These are phyloP conservation scores for Candida dajiaensis DNA, from an alignment of 805 yeast genomes.

Conservation along the genomic window DNA sequence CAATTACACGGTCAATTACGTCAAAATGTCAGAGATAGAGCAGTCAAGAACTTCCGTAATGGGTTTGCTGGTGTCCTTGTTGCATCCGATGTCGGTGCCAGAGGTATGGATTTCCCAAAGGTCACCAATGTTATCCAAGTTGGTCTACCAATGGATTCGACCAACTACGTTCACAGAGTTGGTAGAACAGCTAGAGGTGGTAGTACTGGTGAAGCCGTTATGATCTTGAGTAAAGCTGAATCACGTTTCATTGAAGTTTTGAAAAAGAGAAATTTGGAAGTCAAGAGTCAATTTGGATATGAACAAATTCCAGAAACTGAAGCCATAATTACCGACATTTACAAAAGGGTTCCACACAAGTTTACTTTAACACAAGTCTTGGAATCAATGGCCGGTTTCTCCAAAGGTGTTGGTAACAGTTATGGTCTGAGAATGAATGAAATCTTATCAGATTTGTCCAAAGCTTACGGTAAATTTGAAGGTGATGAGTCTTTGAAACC, in stretches of 20 bases:
- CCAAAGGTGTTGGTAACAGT: conserved; percentile 28
- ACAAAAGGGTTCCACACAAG: conserved; percentile 21
- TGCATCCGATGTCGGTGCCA: conserved; percentile 90
- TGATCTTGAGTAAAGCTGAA: conserved; percentile 55
- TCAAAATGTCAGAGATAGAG: conserved; percentile 60
- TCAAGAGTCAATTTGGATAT: conserved; percentile 38
- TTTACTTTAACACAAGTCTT: conserved; percentile 26
- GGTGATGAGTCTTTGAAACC: conserved; percentile 16
- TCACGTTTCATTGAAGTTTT: conserved; percentile 46
- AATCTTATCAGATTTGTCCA: conserved; percentile 28
- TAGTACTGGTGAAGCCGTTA: conserved; percentile 60
- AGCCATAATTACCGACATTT: conserved; percentile 24
- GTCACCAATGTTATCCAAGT: conserved; percentile 83
- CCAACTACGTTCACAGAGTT: conserved; percentile 87
- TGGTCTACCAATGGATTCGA: conserved; percentile 65
- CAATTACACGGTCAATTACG: conserved; percentile 70
- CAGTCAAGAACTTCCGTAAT: conserved; percentile 48
- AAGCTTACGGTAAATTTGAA: conserved; percentile 23
- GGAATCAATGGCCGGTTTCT: conserved; percentile 31
- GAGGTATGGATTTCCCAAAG: conserved; percentile 93
- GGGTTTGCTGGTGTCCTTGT: conserved; percentile 53
- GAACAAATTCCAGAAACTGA: conserved; percentile 31
- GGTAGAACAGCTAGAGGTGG: conserved; percentile 98
- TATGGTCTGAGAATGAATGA: conserved; percentile 28
- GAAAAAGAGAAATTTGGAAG: conserved; percentile 47